Base-by-base conservation (phyloP, 192 early-diverging fungal species). In the Dissophora globulifera region DNA sequence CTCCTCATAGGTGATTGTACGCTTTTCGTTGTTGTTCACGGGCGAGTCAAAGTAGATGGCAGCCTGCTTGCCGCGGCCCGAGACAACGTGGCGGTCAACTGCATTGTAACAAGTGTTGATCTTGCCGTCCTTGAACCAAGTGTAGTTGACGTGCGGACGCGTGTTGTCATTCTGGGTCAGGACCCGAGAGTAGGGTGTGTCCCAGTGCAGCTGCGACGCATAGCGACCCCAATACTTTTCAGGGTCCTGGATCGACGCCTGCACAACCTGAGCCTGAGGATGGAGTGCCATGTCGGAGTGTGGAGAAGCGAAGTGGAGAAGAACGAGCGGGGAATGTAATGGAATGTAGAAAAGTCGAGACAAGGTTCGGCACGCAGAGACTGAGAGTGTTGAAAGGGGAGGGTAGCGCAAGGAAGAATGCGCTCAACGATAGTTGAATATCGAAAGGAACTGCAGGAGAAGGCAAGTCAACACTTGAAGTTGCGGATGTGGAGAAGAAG, bases 81-180 rank as follows among this genome's bases (percentile, higher is more conserved):
- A 70, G 6, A 80, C 56, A 16, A 88, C 83, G 67, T 96, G 93
- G 12, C 93, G 82, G 59, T 94, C 91, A 2, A 96, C 62, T 3
- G 86, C 83, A 62, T 96, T 96, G 82, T 88, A 91, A 82, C 90
- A 92, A 7, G 91, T 89, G 71, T 94, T 94, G 56, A 96, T 69
- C 64, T 82, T 63, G 31, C 89, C 90, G 56, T 86, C 86, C 30
- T 82, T 85, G 67, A 93, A 92, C 90, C 92, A 95, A 26, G 55
- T 54, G 38, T 82, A 82, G 25, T 79, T 58, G 56, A 82, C 72
- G 23, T 49, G 17, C 38, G 80, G 67, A 56, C 52, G 47, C 38
- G 59, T 59, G n/a, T 38, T n/a, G 5, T 45, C n/a, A n/a, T 78
- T 62, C 48, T 43, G 57, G 7, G 72, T 58, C 9, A 78, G 60